A percentile compares a stretch with the other conserved stretches of the same genome.
Conservation (phyloP, 805 yeast species). For the Debaryomyces maramus region DNA sequence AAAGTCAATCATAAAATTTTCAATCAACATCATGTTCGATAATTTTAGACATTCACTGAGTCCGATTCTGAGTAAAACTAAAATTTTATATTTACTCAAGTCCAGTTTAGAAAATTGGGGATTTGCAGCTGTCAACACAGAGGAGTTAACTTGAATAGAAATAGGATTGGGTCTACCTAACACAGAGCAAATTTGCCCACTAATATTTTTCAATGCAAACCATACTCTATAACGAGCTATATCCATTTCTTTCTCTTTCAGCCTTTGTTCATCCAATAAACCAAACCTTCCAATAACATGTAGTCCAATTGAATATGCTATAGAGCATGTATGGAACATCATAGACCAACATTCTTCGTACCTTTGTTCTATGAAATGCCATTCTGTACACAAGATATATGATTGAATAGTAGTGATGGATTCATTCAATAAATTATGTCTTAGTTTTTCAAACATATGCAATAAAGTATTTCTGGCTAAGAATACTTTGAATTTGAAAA, state of each 20-base stretch:
- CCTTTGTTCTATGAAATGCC: slow-evolving; percentile 47
- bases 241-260: slow-evolving; percentile 34
- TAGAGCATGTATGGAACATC: slow-evolving; percentile 49
- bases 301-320: slow-evolving; percentile 52
- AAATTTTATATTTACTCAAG: slow-evolving; percentile 21
- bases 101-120: slow-evolving; percentile 16
- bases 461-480: slow-evolving; percentile 27
- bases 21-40: slow-evolving; percentile 51
- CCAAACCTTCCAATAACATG: slow-evolving; percentile 43
- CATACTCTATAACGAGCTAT: slow-evolving; percentile 44
- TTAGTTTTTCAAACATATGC: slow-evolving; percentile 44
- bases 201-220: slow-evolving; percentile 49
- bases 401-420: slow-evolving; percentile 50
- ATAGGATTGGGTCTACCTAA: slow-evolving; percentile 58
- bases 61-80: slow-evolving; percentile 44
- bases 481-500: slow-evolving; percentile 16
- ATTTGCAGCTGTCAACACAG: slow-evolving; percentile 23
- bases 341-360: slow-evolving; percentile 55
- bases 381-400: slow-evolving; percentile 52
- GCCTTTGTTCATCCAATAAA: slow-evolving; percentile 5
- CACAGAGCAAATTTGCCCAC: slow-evolving; percentile 51
- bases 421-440: slow-evolving; percentile 48
- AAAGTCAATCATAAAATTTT: slow-evolving; percentile 49
- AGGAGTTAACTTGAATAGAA: slow-evolving; percentile 38
- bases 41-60: slow-evolving; percentile 49